Percentiles rank a stretch among this genome's conserved stretches.
Conservation (phyloP, 2,329 filamentous ascomycete genomes). For the Cercospora sp. region DNA sequence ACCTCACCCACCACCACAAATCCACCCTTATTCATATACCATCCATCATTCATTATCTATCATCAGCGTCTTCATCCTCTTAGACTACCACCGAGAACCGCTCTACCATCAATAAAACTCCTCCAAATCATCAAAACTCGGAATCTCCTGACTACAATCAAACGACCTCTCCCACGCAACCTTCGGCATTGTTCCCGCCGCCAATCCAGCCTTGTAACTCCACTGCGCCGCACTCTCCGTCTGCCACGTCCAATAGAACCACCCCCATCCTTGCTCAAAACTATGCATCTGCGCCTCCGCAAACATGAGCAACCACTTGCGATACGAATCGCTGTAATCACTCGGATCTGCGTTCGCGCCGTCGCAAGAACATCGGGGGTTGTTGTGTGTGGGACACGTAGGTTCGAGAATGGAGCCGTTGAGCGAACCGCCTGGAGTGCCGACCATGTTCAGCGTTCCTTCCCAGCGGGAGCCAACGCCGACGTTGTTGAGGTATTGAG, state of each 20-base stretch:
- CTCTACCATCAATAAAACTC: conserved; percentile 45
- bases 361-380: conserved; percentile 68
- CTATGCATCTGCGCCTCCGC: conserved; percentile 94
- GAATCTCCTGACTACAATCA: conserved; percentile 44
- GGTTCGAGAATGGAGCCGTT: conserved; percentile 65
- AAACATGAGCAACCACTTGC: conserved; percentile 82
- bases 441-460: conserved; percentile 69
- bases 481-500: conserved; percentile 83
- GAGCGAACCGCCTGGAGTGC: conserved; percentile 53
- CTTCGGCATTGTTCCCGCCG: conserved; percentile 73
- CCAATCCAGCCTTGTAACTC: conserved; percentile 82
- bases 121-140: conserved; percentile 46
- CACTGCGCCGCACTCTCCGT: conserved; percentile 84
- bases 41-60: background rate
- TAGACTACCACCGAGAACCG: too few species aligned
- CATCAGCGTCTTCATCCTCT: background rate
- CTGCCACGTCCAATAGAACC: conserved; percentile 99
- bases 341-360: conserved; percentile 72
- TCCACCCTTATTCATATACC: background rate
- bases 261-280: conserved; percentile 91
- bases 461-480: conserved; percentile 87
- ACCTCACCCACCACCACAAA: background rate
- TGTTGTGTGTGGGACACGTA: conserved; percentile 67
- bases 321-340: conserved; percentile 72
- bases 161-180: conserved; percentile 47